Evolutionary conservation across 2,329 filamentous ascomycete species (phyloP), one percentile per base, ranked within the genome.

Genomic region (Biscogniauxia sp.): DNA sequence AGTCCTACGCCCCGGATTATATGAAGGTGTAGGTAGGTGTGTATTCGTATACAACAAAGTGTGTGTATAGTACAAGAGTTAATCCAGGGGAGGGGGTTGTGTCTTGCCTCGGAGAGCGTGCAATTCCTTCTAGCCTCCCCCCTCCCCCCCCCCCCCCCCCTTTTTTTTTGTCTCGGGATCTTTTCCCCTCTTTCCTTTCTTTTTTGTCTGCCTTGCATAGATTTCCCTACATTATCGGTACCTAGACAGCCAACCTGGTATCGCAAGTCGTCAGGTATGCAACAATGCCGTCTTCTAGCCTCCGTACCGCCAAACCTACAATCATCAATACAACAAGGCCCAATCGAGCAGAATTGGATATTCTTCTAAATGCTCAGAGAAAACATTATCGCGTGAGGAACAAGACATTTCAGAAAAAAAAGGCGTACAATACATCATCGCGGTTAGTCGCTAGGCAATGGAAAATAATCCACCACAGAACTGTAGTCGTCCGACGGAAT

Each of bases 111-210:
- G 32, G 23, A 54, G 20, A 57, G 54, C 11, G 20, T 55, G 49
- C 57, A 53, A 61, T 63, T 53, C 57, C n/a, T 41, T 54, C 53
- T 54, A 19, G 28, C 53, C 53, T 37, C 53, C 20, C 26, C 37
- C 56, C 53, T 23, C 53, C 41, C 45, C 28, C 54, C 61, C 26
- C 37, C 56, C 53, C 23, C 53, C 41, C 45, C 28, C 54, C 61
- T n/a, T n/a, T n/a, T n/a, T n/a, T 23, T 23, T 61, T 53, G 49
- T 66, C 63, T 57, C 53, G 23, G 62, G 28, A 58, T 50, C 56
- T 52, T 61, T 50, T 57, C 58, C 64, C 53, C 60, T 54, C 50
- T 67, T 59, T 65, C 64, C 61, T 45, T 32, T 32, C 9, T 7
- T 32, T 32, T 13, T 32, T 32, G 4, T 32, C 9, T 8, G 28